Base-by-base conservation (phyloP, 176 grass and related monocot species). In the Themeda triandra region DNA sequence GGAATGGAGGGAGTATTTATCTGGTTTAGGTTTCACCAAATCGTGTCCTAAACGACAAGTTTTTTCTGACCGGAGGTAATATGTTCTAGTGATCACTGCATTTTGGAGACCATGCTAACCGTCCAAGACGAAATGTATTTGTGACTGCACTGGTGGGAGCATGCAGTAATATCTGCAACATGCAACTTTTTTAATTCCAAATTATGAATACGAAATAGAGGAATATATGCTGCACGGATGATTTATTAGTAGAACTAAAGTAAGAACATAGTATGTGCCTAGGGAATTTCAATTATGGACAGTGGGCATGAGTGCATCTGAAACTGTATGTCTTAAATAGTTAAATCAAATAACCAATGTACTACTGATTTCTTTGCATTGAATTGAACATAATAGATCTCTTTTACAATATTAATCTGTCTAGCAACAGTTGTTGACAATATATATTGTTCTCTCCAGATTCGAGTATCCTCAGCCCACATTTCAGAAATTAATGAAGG, bases 401-500 rank as follows among this genome's bases (percentile, higher is more conserved):
- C 71, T 66, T 6, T 24, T n/a, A 40, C 64, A 35, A 54, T 14
- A 45, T 46, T 15, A 37, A 85, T 59, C 15, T 83, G 17, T 72
- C 71, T 78, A 72, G 37, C 32, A 73, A 46, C 49, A 46, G 36
- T 84, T 48, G 4, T 63, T 90, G 82, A 90, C 49, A 28, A 19
- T 82, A 53, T 90, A 33, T 46, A 27, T 87, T 51, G 8, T 83
- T 63, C 77, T 82, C n/a, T 85, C 46, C 86, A 99, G 96, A 76
- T 99, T 99, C 84, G 96, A 99, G 64, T 99, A 99, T 86, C 96
- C 96, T 77, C 96, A 96, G 81, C 96, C 96, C 17, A 99, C 96
- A 79, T 99, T 99, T 77, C 93, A 96, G 83, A 99, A 99, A 89
- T 85, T 99, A 87, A 92, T 99, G 91, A 99, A 96, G 86, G 93